Evolutionary conservation across 768 basidiomycete species (phyloP).

Genomic region (Albatrellus ellisii): DNA sequence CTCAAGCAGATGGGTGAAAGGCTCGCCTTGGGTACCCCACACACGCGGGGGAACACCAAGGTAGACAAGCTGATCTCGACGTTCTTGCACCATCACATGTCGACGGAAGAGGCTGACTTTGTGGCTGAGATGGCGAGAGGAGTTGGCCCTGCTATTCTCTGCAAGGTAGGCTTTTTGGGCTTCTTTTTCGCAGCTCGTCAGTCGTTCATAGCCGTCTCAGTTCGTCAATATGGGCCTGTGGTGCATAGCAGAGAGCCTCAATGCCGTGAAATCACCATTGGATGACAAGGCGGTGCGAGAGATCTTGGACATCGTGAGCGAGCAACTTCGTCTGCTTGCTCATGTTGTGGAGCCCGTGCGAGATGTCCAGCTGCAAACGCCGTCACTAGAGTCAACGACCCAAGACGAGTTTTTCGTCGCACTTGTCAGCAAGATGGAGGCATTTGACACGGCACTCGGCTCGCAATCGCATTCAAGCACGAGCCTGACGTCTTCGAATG

Average conservation of each 20-base stretch:
- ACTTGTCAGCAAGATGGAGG: constrained; percentile 33
- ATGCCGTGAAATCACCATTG: constrained; percentile 16
- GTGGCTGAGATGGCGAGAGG: constrained; percentile 73
- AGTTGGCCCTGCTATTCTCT: constrained; percentile 49
- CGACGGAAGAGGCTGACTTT: constrained; percentile 70
- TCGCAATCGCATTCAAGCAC: constrained; percentile 13
- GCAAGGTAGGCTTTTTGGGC: constrained; percentile 60
- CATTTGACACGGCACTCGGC: constrained; percentile 18
- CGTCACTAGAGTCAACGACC: constrained; percentile 35
- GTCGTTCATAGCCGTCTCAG: constrained; percentile 22
- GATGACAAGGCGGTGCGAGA: constrained; percentile 17
- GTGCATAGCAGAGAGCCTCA: constrained; percentile 47
- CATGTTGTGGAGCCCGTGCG: constrained; percentile 58
- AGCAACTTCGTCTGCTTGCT: constrained; percentile 56
- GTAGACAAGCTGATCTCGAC: constrained; percentile 54
- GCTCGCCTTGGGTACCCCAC: constrained; percentile 42
- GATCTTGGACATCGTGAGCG: constrained; percentile 32
- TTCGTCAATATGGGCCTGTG: constrained; percentile 66
- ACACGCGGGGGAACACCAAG: constrained; percentile 39
- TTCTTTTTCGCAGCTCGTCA: not conserved
- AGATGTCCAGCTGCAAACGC: constrained; percentile 27
- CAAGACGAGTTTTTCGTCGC: constrained; percentile 46
- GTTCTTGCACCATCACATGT: constrained; percentile 62
- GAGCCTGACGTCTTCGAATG: constrained; percentile 10
- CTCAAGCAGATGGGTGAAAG: constrained; percentile 63